Conservation (phyloP, 208 protist genomes). For the Trypanosoma theileri region DNA sequence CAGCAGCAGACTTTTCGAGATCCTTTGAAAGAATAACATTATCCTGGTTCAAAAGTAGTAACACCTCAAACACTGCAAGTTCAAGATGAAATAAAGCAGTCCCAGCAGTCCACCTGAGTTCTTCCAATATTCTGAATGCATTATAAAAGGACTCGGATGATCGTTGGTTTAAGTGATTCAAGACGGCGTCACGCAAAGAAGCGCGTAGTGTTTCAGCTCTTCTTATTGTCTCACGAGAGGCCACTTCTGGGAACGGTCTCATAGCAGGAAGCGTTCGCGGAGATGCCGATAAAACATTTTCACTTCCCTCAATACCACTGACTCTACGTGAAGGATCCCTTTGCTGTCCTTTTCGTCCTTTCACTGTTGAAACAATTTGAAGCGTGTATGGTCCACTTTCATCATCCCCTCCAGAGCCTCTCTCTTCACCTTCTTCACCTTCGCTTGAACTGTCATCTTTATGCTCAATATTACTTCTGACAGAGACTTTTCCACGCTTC, state of each 20-base stretch:
- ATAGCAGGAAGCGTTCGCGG: too few species aligned
- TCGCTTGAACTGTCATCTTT: background rate
- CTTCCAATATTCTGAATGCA: constrained; percentile 19
- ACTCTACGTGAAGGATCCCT: background rate
- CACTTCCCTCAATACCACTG: background rate
- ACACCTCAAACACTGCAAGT: constrained; percentile 24
- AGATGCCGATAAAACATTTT: too few species aligned
- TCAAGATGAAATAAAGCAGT: constrained; percentile 21
- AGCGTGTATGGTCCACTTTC: constrained; percentile 18
- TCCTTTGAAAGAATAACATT: background rate
- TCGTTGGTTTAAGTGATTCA: background rate
- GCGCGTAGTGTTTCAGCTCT: constrained; percentile 3
- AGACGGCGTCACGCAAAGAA: background rate
- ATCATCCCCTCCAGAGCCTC: background rate
- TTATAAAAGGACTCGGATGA: constrained; percentile 20
- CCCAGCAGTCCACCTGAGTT: constrained; percentile 14
- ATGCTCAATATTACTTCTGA: background rate
- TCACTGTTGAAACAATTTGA: constrained; percentile 14
- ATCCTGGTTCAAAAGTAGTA: constrained; percentile 32
- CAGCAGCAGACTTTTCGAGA: constrained; percentile 1
- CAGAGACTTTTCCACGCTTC: background rate
- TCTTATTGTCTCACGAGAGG: background rate
- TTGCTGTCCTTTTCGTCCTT: background rate
- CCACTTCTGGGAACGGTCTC: too few species aligned
- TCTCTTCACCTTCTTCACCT: background rate